Base-by-base conservation (phyloP, 352 stramenopile species). In the Pythium biforme region DNA sequence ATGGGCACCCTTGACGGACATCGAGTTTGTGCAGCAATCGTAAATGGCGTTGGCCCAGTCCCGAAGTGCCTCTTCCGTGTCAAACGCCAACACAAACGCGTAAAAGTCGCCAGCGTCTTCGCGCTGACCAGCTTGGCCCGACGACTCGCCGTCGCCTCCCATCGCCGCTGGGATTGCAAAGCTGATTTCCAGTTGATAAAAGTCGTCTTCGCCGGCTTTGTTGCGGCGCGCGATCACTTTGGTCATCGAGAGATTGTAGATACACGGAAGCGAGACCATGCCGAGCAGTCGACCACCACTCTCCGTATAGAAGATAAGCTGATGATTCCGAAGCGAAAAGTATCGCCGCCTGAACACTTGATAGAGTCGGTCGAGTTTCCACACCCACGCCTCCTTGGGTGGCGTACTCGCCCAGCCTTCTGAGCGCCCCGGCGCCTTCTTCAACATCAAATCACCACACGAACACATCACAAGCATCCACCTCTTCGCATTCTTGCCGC, bases 381-480 rank as follows among this genome's bases (percentile, higher is more conserved):
- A 95, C 33, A 95, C 78, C 73, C 76, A 92, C n/a, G 80, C 86
- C 69, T 94, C 86, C 59, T 94, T 94, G 0, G 86, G 86, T 25
- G 81, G 77, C 2, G 80, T 84, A 52, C 86, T 95, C 29, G 79
- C 74, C 77, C 83, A 92, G n/a, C 76, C 80, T 62, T 90, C 80
- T 23, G 74, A 74, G n/a, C 78, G 73, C 9, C 50, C 39, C 5
- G 80, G 64, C 0, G 77, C 68, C 56, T 90, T 92, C 59, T 88
- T 85, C 3, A 95, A 57, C 22, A 94, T 79, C 54, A 94, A 51
- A 20, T 88, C 81, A 22, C 83, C 84, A 54, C 83, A 93, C 37
- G 84, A 95, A 58, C 86, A 95, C 81, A 95, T 94, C 11, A 93
- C 83, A 20, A 95, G 74, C 86, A 95, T 95, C 86, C 86, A 95